These are phyloP conservation scores for Beta vulgaris DNA, from an alignment of 148 eudicot genomes.

Conservation along the genomic window DNA sequence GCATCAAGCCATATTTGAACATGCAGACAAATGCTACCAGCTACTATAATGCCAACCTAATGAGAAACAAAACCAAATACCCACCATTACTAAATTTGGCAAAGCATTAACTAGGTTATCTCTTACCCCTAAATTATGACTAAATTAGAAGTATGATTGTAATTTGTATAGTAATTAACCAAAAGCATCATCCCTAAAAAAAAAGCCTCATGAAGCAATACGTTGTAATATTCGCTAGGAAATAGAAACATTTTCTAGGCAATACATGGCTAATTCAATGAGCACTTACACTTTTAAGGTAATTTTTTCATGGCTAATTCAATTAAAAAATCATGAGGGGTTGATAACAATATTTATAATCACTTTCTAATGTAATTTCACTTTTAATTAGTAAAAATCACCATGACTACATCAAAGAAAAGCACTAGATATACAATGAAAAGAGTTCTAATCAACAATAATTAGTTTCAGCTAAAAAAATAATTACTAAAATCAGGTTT, in stretches of 20 bases:
- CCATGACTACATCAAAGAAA: too few relatives aligned
- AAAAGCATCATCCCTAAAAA: too few relatives aligned
- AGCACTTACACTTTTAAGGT: neutral
- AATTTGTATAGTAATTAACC: neutral
- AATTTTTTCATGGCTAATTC: neutral
- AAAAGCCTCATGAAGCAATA: conserved; percentile 4
- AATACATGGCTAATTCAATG: neutral
- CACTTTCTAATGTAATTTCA: too few relatives aligned
- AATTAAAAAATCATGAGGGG: neutral
- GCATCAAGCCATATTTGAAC: conserved; percentile 8
- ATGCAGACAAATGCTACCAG: conserved; percentile 9
- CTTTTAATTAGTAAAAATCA: too few relatives aligned
- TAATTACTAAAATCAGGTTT: too few relatives aligned
- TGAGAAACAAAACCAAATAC: conserved; percentile 4
- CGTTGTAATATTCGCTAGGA: neutral
- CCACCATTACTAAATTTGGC: conserved; percentile 5
- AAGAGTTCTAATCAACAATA: too few relatives aligned
- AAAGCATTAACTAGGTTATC: conserved; percentile 12
- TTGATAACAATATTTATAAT: neutral
- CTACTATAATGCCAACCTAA: neutral
- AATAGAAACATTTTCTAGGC: neutral
- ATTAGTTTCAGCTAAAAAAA: too few relatives aligned
- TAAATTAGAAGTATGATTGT: conserved; percentile 1
- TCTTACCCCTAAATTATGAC: neutral
- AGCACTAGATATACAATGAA: too few relatives aligned